These are phyloP conservation scores for Sphagnum magellanicum DNA, from an alignment of 228 moss, liverwort and hornwort genomes.

Conservation along the genomic window DNA sequence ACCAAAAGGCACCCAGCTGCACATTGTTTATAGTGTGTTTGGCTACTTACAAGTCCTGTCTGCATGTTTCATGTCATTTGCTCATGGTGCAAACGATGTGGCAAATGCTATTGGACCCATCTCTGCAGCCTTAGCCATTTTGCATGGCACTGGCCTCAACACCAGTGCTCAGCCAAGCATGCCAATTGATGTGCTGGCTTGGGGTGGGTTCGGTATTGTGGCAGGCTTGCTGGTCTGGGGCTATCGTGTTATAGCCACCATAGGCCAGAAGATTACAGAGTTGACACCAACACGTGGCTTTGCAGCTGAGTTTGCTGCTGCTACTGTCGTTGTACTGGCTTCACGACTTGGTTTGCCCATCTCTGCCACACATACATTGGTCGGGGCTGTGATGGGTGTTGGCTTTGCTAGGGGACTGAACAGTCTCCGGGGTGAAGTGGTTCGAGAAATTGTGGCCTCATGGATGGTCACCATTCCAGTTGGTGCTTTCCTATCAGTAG, in stretches of 20 bases:
- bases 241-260: conserved; percentile 90
- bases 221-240: conserved; percentile 90
- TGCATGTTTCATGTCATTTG: conserved; percentile 97
- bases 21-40: conserved; percentile 83
- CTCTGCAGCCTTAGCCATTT: conserved; percentile 79
- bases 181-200: conserved; percentile 77
- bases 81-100: conserved; percentile 93
- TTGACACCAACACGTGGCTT: conserved; percentile 89
- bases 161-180: conserved; percentile 34
- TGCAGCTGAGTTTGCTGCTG: conserved; percentile 89
- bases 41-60: conserved; percentile 90
- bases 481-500: conserved; percentile 62
- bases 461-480: conserved; percentile 96
- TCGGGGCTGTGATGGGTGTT: conserved; percentile 95
- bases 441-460: conserved; percentile 77
- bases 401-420: conserved; percentile 93
- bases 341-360: conserved; percentile 88
- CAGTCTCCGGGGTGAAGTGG: conserved; percentile 83
- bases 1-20: conserved; percentile 83
- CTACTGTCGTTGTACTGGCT: conserved; percentile 79
- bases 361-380: conserved; percentile 89
- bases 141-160: conserved; percentile 45
- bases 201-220: conserved; percentile 95
- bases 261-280: conserved; percentile 88
- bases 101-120: conserved; percentile 96